phyloP scores from a whole-genome alignment of 129 eudicot species.

The Smallanthus sonchifolius region DNA sequence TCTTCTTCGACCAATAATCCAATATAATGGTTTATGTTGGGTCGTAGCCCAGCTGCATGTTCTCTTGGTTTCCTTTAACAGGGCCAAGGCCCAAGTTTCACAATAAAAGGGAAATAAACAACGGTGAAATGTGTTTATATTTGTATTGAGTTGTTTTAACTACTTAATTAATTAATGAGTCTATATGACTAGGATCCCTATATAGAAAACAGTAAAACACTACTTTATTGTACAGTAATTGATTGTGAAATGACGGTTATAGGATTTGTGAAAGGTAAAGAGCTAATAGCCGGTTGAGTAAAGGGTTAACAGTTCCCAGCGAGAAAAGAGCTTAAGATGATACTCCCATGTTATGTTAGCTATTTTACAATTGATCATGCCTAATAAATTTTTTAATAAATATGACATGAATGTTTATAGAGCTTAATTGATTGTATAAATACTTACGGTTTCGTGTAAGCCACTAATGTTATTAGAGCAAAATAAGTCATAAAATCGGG shows the following conservation, averaged over 20 bases:
- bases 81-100: too few species aligned
- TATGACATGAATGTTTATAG: background rate
- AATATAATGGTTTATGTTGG: too few species aligned
- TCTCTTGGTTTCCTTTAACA: too few species aligned
- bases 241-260: background rate
- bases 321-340: background rate
- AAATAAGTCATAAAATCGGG: background rate
- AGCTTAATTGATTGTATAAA: background rate
- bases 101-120: too few species aligned
- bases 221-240: background rate
- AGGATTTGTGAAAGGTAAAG: background rate
- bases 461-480: background rate
- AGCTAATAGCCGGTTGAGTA: background rate
- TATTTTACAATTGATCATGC: background rate
- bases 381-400: background rate
- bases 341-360: background rate
- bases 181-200: background rate
- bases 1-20: too few species aligned
- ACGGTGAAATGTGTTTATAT: too few species aligned
- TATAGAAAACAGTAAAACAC: background rate
- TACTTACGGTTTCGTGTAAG: background rate
- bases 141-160: too few species aligned
- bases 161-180: too few species aligned
- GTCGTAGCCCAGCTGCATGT: too few species aligned
- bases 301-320: background rate